Conservation (phyloP, 2,329 filamentous ascomycete genomes). For the Beauveria scarabaeidicola region DNA sequence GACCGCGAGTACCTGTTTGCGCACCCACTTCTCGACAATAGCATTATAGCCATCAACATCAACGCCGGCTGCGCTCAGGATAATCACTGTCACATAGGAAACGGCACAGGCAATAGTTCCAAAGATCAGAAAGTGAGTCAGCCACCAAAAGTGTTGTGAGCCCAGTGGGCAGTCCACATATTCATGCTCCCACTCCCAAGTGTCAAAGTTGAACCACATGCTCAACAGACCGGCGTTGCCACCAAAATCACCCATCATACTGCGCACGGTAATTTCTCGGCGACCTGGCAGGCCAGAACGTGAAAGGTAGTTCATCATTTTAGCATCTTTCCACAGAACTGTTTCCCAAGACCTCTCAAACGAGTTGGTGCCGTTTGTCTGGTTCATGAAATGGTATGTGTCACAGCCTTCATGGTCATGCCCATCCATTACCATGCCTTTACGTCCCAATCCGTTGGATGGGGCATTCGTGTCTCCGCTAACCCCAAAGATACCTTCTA, state of each 20-base stretch:
- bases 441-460: slow-evolving; percentile 55
- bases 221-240: slow-evolving; percentile 85
- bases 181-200: slow-evolving; percentile 72
- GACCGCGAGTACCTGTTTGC: background rate
- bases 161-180: slow-evolving; percentile 73
- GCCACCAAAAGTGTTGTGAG: slow-evolving; percentile 91
- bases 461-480: slow-evolving; percentile 51
- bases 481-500: slow-evolving; percentile 78
- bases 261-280: slow-evolving; percentile 84
- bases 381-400: slow-evolving; percentile 72
- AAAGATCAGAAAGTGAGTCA: slow-evolving; percentile 67
- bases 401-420: slow-evolving; percentile 96
- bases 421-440: slow-evolving; percentile 77
- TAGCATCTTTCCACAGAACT: slow-evolving; percentile 38
- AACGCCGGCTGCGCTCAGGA: slow-evolving; percentile 23
- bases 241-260: slow-evolving; percentile 97
- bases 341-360: slow-evolving; percentile 43
- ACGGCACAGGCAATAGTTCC: slow-evolving; percentile 28
- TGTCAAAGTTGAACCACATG: slow-evolving; percentile 72
- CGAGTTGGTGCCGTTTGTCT: slow-evolving; percentile 35
- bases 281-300: slow-evolving; percentile 50
- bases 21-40: slow-evolving; percentile 12
- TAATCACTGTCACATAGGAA: slow-evolving; percentile 18
- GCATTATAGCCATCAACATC: slow-evolving; percentile 25
- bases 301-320: slow-evolving; percentile 30